Percentiles rank a stretch among this genome's conserved stretches.
phyloP scores from a whole-genome alignment of 208 protist genomes.

The Porcisia hertigi region DNA sequence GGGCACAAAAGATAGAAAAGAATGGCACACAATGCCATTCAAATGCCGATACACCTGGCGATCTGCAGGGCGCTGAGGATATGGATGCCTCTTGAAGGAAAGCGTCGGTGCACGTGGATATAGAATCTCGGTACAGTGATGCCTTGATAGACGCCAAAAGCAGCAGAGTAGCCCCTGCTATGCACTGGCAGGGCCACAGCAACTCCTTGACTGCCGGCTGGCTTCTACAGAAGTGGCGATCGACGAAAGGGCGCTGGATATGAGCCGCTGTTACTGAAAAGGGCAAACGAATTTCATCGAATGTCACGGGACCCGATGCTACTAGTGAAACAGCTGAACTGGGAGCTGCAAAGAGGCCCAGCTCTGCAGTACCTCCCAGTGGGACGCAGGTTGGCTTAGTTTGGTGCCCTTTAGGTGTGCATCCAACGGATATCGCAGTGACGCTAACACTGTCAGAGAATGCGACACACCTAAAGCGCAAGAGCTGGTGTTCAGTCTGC shows the following conservation, averaged over 20 bases:
- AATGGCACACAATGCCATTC: neutral
- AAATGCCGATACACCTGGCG: neutral
- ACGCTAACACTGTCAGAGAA: neutral
- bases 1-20: neutral
- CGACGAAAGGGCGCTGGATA: conserved; percentile 3
- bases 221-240: neutral
- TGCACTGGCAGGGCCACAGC: neutral
- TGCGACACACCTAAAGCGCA: conserved; percentile 4
- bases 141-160: neutral
- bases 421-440: neutral
- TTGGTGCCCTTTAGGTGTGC: neutral
- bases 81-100: neutral
- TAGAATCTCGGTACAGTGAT: neutral
- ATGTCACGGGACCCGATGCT: neutral
- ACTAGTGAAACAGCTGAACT: neutral
- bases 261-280: neutral
- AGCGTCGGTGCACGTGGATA: neutral
- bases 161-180: conserved; percentile 3
- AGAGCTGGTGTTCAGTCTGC: neutral
- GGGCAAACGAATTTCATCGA: conserved; percentile 2
- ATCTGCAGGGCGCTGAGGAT: neutral
- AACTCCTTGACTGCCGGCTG: neutral
- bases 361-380: neutral
- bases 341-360: neutral
- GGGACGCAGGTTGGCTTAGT: neutral